Evolutionary conservation across 1,284 basidiomycete genomes (phyloP), one percentile per base, ranked within the genome.

Genomic region (Sanghuangporus sanghuang): DNA sequence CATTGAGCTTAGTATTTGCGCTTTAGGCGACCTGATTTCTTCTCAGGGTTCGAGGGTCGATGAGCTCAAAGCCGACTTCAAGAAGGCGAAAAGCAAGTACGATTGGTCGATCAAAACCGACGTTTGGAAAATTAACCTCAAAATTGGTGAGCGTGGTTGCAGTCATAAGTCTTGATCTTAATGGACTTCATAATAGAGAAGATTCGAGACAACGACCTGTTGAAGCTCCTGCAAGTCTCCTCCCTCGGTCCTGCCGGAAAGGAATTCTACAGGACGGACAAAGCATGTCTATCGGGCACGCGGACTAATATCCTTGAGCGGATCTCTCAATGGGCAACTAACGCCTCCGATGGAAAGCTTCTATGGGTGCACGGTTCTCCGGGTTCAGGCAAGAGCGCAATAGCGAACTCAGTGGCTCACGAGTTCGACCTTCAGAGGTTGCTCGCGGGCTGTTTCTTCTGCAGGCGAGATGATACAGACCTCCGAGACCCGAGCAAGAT

Each of bases 371-470:
- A 54, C 42, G 64, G 64, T 14, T 16, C 39, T 14, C 32, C 60
- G 14, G 64, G 64, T 12, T 57, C 53, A 12, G 64, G 64, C 16
- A 65, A 65, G 54, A 61, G 23, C 44, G 46, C 64, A 11, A 39
- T 65, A 3, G 59, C 64, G 4, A 53, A 49, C 14, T 46, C 54
- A 4, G 48, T 64, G 35, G 61, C 48, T 2, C 46, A 50, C n/a
- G 40, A n/a, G 35, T 44, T 57, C 16, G 23, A 55, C 16, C n/a
- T 36, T 11, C 18, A 56, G 49, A 23, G 48, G 12, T 38, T 44
- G 14, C 56, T 53, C 44, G 59, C 40, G 14, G 56, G 57, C 0
- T 57, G 36, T 36, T 64, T 64, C 42, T 59, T 64, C 48, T 64
- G 62, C 39, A 54, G 42, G 16, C 54, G 52, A 57, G 57, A 64